Evolutionary conservation across 2,329 filamentous ascomycete species (phyloP).

Genomic region (Tolypocladium ovalisporum): DNA sequence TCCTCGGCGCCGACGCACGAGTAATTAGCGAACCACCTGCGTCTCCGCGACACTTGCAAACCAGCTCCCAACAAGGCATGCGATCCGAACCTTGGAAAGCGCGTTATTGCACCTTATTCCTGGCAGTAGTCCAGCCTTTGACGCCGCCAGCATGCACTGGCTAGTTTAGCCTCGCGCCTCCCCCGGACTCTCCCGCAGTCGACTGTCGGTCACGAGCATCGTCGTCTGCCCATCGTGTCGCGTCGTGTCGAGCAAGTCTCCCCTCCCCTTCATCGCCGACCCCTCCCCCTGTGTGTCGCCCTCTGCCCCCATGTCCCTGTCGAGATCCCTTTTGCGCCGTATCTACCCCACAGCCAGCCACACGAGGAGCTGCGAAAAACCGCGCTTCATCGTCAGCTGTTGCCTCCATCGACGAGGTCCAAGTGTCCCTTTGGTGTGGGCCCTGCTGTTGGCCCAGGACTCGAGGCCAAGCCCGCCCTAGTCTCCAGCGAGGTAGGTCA

Average conservation of each 20-base stretch:
- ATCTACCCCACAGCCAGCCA: constrained; percentile 1
- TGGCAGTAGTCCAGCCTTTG: neutral
- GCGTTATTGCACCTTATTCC: neutral
- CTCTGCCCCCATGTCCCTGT: neutral
- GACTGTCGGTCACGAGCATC: neutral
- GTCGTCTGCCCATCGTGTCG: neutral
- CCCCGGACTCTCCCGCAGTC: neutral
- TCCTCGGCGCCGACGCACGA: neutral
- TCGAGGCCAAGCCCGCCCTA: neutral
- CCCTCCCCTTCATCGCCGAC: neutral
- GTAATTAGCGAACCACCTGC: neutral
- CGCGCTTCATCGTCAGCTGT: neutral
- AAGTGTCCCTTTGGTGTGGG: neutral
- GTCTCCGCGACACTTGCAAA: neutral
- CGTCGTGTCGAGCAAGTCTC: neutral
- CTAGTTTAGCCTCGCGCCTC: neutral
- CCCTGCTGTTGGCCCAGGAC: neutral
- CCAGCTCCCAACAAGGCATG: neutral
- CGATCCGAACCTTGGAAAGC: neutral
- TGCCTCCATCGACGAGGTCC: neutral
- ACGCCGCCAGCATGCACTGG: neutral
- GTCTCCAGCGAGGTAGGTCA: neutral
- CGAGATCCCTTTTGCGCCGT: neutral
- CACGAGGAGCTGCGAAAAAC: neutral
- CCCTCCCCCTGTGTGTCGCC: neutral